A percentile compares a stretch with the other conserved stretches of the same genome.
Evolutionary conservation across 2,329 filamentous ascomycete species (phyloP).

Genomic region (Sclerotiophoma versabilis): DNA sequence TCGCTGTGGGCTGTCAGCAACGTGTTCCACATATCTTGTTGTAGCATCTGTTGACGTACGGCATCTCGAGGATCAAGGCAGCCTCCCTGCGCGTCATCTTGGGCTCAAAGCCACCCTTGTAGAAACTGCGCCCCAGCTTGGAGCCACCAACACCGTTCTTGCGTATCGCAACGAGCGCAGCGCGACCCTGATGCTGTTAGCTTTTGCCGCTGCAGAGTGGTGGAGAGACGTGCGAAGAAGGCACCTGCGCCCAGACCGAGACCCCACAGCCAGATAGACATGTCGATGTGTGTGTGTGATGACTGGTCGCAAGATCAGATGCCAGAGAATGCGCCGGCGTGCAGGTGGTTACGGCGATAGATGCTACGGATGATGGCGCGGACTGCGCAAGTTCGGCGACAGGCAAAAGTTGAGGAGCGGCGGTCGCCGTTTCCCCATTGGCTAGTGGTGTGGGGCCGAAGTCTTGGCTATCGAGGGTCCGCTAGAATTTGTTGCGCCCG

Average conservation of each 20-base stretch:
- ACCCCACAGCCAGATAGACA: conserved; percentile 68
- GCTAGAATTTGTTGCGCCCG: conserved; percentile 27
- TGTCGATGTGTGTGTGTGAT: conserved; percentile 36
- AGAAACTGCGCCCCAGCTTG: conserved; percentile 87
- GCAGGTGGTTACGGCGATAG: not conserved
- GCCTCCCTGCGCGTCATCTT: conserved; percentile 95
- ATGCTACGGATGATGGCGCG: conserved; percentile 8
- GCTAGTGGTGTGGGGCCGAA: conserved; percentile 16
- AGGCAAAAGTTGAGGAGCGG: conserved; percentile 30
- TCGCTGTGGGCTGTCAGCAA: conserved; percentile 65
- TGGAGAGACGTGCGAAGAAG: conserved; percentile 62
- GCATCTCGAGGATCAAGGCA: conserved; percentile 85
- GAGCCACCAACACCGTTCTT: conserved; percentile 74
- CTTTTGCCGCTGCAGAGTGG: not conserved
- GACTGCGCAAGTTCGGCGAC: conserved; percentile 13
- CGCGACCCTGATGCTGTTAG: conserved; percentile 72
- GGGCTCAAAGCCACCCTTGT: conserved; percentile 97
- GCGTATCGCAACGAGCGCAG: conserved; percentile 86
- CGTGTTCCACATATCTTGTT: not conserved
- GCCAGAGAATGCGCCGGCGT: not conserved
- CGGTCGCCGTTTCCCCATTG: conserved; percentile 16
- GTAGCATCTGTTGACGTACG: conserved; percentile 73
- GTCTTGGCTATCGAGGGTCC: conserved; percentile 25
- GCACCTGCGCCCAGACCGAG: conserved; percentile 69
- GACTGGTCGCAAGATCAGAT: not conserved